phyloP scores from a whole-genome alignment of 2,329 filamentous ascomycete species.

The Pyrenochaeta sp. region DNA sequence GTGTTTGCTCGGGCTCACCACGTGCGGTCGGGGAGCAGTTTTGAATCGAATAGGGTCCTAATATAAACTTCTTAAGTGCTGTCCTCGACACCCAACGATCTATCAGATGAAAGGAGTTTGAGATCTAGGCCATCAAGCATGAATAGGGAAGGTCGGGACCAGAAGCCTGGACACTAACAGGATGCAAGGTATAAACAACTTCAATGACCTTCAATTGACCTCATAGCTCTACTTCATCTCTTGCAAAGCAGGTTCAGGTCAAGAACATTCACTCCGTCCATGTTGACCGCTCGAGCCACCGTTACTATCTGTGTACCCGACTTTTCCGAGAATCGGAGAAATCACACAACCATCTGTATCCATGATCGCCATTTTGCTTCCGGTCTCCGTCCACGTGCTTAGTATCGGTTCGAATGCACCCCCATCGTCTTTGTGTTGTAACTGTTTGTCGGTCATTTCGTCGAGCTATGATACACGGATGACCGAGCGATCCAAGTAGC shows the following conservation, averaged over 20 bases:
- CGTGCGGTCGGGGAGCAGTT: not conserved
- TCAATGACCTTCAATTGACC: too few species aligned
- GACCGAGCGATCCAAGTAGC: too few species aligned
- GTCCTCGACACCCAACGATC: not conserved
- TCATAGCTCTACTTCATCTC: too few species aligned
- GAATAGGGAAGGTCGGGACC: too few species aligned
- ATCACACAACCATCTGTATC: not conserved
- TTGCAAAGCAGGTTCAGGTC: too few species aligned
- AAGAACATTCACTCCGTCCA: too few species aligned
- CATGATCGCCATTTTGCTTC: not conserved
- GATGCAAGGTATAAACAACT: too few species aligned
- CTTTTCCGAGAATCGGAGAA: not conserved
- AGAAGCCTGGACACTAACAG: too few species aligned
- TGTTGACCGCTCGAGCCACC: not conserved
- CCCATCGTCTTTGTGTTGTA: not conserved
- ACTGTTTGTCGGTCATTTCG: not conserved
- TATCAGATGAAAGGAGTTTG: not conserved
- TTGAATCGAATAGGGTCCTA: not conserved
- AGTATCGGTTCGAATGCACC: not conserved
- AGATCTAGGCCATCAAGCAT: too few species aligned
- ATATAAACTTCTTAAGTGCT: not conserved
- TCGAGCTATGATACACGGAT: too few species aligned
- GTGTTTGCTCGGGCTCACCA: slow-evolving; percentile 7
- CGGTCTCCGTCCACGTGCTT: not conserved
- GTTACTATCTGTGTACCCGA: not conserved